Conservation (phyloP, 805 yeast genomes). For the Helenozyma baotianmanensis region DNA sequence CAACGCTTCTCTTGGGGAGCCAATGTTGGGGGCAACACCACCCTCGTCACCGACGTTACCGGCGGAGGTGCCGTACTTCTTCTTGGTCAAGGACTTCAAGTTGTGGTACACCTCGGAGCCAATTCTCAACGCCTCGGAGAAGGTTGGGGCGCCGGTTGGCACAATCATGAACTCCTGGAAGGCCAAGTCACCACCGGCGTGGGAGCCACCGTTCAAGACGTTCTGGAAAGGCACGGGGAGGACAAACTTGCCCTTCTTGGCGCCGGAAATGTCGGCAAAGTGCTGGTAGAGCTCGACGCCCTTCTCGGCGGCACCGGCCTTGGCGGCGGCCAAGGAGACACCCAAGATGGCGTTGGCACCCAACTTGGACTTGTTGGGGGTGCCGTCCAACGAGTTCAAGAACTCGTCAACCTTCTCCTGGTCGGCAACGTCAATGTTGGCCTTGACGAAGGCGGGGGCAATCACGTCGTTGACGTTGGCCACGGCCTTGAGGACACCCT, state of each 20-base stretch:
- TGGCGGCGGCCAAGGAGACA: slow-evolving; percentile 94
- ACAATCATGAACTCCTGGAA: slow-evolving; percentile 99
- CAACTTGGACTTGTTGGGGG: slow-evolving; percentile 93
- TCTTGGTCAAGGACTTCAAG: slow-evolving; percentile 88
- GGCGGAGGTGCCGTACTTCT: slow-evolving; percentile 95
- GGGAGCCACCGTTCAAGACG: slow-evolving; percentile 99
- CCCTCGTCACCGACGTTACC: slow-evolving; percentile 99
- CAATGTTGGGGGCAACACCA: slow-evolving; percentile 99
- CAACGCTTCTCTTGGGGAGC: slow-evolving; percentile 93
- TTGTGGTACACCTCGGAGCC: slow-evolving; percentile 98
- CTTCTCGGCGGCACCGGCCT: slow-evolving; percentile 98
- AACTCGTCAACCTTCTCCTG: slow-evolving; percentile 86
- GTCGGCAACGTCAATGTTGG: slow-evolving; percentile 76
- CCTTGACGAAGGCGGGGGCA: slow-evolving; percentile 89
- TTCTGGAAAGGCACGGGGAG: slow-evolving; percentile 99
- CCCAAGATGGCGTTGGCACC: slow-evolving; percentile 99
- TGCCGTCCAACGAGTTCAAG: slow-evolving; percentile 86
- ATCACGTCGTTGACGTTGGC: slow-evolving; percentile 90
- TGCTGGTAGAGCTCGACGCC: slow-evolving; percentile 90
- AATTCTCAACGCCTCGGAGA: slow-evolving; percentile 93
- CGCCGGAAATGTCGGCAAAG: slow-evolving; percentile 72
- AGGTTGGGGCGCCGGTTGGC: slow-evolving; percentile 85
- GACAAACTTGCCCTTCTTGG: slow-evolving; percentile 77
- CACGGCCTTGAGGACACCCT: slow-evolving; percentile 97
- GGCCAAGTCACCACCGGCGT: slow-evolving; percentile 99